Base-by-base conservation (phyloP, 371 early-diverging fungal genomes). In the Mucor ambiguus region DNA sequence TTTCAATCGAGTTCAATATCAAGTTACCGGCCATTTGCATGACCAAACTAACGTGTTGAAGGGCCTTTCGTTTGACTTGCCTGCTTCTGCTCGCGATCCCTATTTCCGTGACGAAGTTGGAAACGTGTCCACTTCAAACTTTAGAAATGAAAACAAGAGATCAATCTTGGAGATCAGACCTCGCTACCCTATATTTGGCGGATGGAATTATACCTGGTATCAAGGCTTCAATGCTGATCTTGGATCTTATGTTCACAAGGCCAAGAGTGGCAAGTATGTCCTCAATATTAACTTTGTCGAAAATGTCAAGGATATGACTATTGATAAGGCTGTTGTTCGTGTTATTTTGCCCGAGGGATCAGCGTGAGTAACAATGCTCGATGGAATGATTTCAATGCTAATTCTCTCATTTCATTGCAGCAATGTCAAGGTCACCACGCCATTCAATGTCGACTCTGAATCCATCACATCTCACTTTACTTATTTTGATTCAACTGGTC, bases 91-190 rank as follows among this genome's bases (percentile, higher is more conserved):
- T 16, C 70, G 81, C 26, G 87, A 94, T 61, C 85, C 93, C 54
- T 97, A 94, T 75, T 96, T 85, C 74, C 89, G 93, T 29, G 99
- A 99, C 78, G 92, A 92, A 59, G 93, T 97, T 67, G 99, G 99
- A 37, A 97, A 99, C 76, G 96, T 99, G 28, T 96, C 97, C 4
- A 98, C 99, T 18, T 96, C 98, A 14, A 64, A 83, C 55, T 81
- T 92, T 74, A 78, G 77, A 57, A 64, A 80, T 20, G 88, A 87
- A 28, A 60, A 62, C 1, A 69, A 81, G 12, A 63, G 70, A 14
- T 74, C 87, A 18, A 69, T 91, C 3, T 77, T 98, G 67, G 84
- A 90, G 43, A 77, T 98, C 22, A 71, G 73, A 33, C 98, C 98
- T 26, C 89, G 98, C 28, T 98, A 91, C 79, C 98, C 98, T 24